Base-by-base conservation (phyloP, 2,329 filamentous ascomycete species). In the Dendryphion nanum region DNA sequence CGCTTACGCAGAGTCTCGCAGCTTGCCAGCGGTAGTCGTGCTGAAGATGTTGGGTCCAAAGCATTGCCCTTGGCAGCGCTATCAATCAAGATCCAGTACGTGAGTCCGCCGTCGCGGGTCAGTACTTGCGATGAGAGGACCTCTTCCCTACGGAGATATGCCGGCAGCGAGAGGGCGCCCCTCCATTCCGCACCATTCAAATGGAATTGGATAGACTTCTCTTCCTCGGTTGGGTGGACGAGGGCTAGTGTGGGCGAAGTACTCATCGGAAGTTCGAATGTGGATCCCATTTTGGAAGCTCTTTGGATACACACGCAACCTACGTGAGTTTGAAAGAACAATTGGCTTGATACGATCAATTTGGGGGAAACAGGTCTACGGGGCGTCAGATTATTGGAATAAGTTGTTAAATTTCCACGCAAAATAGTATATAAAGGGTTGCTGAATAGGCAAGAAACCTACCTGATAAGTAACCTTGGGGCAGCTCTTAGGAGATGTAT, bases 21-120 rank as follows among this genome's bases (percentile, higher is more conserved):
- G 31, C 77, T 77, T 31, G 75, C 74, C 5, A 83, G 64, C 15
- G 81, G 65, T 6, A 64, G 67, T 35, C 76, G 57, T 4, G 50
- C 46, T 44, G 42, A 62, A 30, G 55, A 63, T 18, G 38, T 64
- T 57, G 53, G 67, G 53, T 57, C 61, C 26, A 50, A 62, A 48
- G 58, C 51, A n/a, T 64, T 60, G 8, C 49, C 40, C 33, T 53
- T 44, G 5, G 58, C 51, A 4, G 59, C 50, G 14, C 64, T 64
- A 48, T 80, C 74, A 13, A 81, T 72, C 15, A 84, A 63, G 35
- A 81, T 71, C 81, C 81, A 84, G 41, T 71, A 72, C 2, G 75
- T 80, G 38, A 82, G 69, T 2, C 72, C 73, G 19, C 75, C 77
- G 40, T 80, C 69, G 40, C 65, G 70, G 18, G 75, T 78, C 39